Percentiles rank a stretch among this genome's conserved stretches.
Evolutionary conservation across 208 protist species (phyloP).

Genomic region (Strigomonas culicis): DNA sequence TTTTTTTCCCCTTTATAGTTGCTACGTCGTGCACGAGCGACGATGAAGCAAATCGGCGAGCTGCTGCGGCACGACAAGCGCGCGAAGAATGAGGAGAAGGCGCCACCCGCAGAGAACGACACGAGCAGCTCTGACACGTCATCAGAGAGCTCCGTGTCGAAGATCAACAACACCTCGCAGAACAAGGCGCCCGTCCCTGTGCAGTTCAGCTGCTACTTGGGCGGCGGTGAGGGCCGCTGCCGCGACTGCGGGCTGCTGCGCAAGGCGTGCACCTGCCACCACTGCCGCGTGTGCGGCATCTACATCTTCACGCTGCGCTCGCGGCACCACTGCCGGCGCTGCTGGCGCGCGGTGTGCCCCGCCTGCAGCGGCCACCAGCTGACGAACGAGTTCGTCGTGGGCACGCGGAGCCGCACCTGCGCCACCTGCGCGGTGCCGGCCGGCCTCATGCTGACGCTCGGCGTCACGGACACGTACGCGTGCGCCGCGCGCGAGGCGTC

Average conservation of each 20-base stretch:
- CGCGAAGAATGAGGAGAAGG: too few species aligned
- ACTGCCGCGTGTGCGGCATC: constrained; percentile 22
- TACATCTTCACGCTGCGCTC: constrained; percentile 28
- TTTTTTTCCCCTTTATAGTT: not conserved
- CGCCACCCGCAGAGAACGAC: too few species aligned
- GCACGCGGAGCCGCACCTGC: constrained; percentile 21
- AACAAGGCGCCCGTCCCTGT: too few species aligned
- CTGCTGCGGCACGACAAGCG: too few species aligned
- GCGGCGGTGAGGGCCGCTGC: constrained; percentile 23
- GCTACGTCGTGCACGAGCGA: too few species aligned
- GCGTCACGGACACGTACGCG: not conserved
- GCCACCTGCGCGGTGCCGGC: constrained; percentile 25
- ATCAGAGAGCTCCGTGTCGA: too few species aligned
- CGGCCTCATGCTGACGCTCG: constrained; percentile 15
- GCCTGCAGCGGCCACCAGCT: constrained; percentile 20
- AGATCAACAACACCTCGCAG: too few species aligned
- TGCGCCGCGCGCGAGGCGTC: not conserved
- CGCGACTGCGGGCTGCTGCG: constrained; percentile 20
- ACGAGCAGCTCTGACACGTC: too few species aligned
- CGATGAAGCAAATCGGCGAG: too few species aligned
- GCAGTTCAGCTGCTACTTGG: constrained; percentile 22
- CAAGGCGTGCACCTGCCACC: constrained; percentile 34
- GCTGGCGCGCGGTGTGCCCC: constrained; percentile 34
- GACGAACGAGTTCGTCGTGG: constrained; percentile 22
- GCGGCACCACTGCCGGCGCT: constrained; percentile 37